Base-by-base conservation (phyloP, 2,329 filamentous ascomycete species). In the Dactylonectria estremocensis region DNA sequence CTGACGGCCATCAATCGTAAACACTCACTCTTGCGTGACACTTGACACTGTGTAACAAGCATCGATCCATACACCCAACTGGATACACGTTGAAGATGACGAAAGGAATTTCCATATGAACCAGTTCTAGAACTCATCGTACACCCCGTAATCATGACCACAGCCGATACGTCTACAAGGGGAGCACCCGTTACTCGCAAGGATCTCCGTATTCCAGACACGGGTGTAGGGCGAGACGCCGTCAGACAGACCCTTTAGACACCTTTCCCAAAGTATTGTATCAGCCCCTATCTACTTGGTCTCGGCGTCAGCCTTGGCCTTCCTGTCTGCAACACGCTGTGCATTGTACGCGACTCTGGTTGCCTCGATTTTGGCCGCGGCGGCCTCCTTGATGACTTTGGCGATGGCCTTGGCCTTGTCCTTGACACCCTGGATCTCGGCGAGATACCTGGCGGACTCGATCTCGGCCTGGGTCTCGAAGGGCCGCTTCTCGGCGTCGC, bases 401-500 rank as follows among this genome's bases (percentile, higher is more conserved):
- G 24, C 24, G 72, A 65, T 73, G 31, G 77, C 61, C 28, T 79
- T 77, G 63, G 82, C 82, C 18, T 75, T 77, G 9, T 75, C 75
- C 3, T 6, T 4, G 6, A 82, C 72, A 18, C 77, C 73, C 16
- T 73, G 72, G 28, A 67, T 72, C 61, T 73, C 69, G 14, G 67
- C 64, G 10, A 66, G 40, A 33, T 71, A 73, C 64, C 64, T 67
- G 43, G 69, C 61, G 14, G 28, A 24, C 7, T 66, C 61, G 24
- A 64, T 58, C 7, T 68, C 64, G 18, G 77, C 69, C 20, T 78
- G 71, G 20, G 83, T 80, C 3, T 73, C 56, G 71, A 80, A 87
- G 4, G 77, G 72, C 76, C 83, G 67, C 75, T 84, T 86, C 70
- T 87, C 83, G 0, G 79, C 70, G 1, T 75, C 74, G 46, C 80